Base-by-base conservation (phyloP, 176 grass and related monocot species). In the Bothriochloa decipiens region DNA sequence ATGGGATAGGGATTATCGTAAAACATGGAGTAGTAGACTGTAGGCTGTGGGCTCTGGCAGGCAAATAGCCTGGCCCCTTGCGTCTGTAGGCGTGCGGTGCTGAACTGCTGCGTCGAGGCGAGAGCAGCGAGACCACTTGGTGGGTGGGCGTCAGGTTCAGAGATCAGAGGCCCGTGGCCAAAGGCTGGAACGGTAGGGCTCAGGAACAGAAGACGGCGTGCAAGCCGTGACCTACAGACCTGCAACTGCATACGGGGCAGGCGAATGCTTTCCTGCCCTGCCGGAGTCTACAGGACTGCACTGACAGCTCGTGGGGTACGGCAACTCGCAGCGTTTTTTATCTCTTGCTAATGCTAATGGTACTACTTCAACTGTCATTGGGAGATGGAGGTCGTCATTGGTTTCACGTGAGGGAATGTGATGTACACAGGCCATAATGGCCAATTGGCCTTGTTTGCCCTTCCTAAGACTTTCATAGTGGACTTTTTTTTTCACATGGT, bases 181-280 rank as follows among this genome's bases (percentile, higher is more conserved):
- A 52, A 17, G 49, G 1, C 43, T 46, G 43, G 43, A 46, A 12
- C 43, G 2, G n/a, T 14, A 11, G 26, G 23, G 84, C 33, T 36
- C 65, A 26, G 41, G 42, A 26, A 74, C 77, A 52, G 70, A 60
- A 68, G 25, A 32, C 43, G 62, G 85, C 71, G 85, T 76, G 78
- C 85, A 75, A 67, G 18, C 36, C 77, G 85, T 84, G 82, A 84
- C 82, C 72, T n/a, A n/a, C n/a, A n/a, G n/a, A n/a, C n/a, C n/a
- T 67, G 78, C 78, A 13, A 47, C 45, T 68, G 78, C 71, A 23
- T 32, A 35, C 37, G 20, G n/a, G n/a, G n/a, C n/a, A n/a, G n/a
- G n/a, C n/a, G 66, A 50, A 37, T 36, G 71, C 82, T 40, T 27
- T 15, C 72, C n/a, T 27, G 18, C 22, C 76, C 57, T 66, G 68